Evolutionary conservation across 495 filamentous ascomycete species (phyloP).

Genomic region (Aspergillus haitiensis): DNA sequence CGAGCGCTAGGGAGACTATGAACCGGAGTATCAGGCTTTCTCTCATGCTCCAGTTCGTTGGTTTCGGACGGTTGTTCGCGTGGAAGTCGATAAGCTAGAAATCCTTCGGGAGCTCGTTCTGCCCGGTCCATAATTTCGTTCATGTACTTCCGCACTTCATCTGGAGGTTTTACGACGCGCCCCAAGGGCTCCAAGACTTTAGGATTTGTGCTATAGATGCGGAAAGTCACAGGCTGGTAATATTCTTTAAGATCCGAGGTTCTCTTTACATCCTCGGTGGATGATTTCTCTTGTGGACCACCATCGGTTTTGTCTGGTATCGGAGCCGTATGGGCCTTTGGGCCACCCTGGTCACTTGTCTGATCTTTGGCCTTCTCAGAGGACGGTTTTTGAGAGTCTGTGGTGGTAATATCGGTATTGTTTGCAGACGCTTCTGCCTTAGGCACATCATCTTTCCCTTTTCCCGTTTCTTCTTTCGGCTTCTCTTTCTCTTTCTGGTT

Average conservation of each 20-base stretch:
- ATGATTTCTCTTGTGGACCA: constrained; percentile 8
- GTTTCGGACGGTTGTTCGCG: constrained; percentile 38
- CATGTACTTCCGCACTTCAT: constrained; percentile 81
- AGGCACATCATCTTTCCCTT: constrained; percentile 7
- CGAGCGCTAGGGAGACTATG: constrained; percentile 22
- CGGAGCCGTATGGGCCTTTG: constrained; percentile 4
- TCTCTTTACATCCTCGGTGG: constrained; percentile 22
- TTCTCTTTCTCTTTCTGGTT: constrained; percentile 25
- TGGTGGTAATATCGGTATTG: not conserved
- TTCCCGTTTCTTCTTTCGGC: constrained; percentile 17
- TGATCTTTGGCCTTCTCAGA: constrained; percentile 11
- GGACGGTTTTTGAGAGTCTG: constrained; percentile 14
- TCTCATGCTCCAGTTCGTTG: constrained; percentile 27
- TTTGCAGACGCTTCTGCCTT: not conserved
- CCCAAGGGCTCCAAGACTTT: constrained; percentile 71
- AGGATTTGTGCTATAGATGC: constrained; percentile 62
- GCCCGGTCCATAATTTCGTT: constrained; percentile 76
- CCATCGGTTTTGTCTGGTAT: constrained; percentile 3
- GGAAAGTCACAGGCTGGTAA: constrained; percentile 87
- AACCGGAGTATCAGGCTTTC: constrained; percentile 29
- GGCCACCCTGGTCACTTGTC: constrained; percentile 7
- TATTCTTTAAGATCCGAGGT: constrained; percentile 60
- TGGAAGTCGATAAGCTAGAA: constrained; percentile 66
- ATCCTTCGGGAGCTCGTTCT: constrained; percentile 67
- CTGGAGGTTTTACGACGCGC: constrained; percentile 72